These are phyloP conservation scores for Umbelopsis isabellina DNA, from an alignment of 192 early-diverging fungal species.

Conservation along the genomic window DNA sequence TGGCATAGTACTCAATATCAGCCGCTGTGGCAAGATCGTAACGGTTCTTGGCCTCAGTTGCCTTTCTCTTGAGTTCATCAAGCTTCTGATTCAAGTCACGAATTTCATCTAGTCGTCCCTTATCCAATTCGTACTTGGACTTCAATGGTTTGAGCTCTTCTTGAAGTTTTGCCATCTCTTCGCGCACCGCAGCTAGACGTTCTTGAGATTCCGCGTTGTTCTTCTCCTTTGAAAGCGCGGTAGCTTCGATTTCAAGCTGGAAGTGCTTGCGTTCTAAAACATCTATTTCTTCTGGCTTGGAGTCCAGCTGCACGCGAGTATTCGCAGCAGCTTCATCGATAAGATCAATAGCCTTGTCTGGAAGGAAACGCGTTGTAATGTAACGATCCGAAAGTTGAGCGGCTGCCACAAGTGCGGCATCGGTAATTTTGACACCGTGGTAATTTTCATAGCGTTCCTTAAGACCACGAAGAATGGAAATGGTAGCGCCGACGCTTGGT, in stretches of 20 bases:
- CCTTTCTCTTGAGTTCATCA: constrained; percentile 85
- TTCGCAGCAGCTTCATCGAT: constrained; percentile 96
- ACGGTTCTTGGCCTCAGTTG: constrained; percentile 80
- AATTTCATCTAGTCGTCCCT: constrained; percentile 87
- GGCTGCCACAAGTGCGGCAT: constrained; percentile 72
- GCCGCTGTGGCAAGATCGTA: constrained; percentile 88
- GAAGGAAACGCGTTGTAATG: constrained; percentile 70
- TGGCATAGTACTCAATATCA: constrained; percentile 91
- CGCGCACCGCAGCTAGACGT: constrained; percentile 76
- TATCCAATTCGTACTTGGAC: constrained; percentile 82
- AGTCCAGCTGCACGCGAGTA: constrained; percentile 94
- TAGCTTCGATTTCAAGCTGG: constrained; percentile 96
- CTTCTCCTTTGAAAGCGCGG: constrained; percentile 93
- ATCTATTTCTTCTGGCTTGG: constrained; percentile 96
- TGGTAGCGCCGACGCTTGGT: constrained; percentile 69
- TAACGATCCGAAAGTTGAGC: constrained; percentile 77
- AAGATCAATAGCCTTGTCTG: constrained; percentile 82
- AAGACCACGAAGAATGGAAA: constrained; percentile 77
- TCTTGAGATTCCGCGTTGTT: constrained; percentile 81
- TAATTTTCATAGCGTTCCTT: constrained; percentile 80
- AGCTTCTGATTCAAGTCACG: constrained; percentile 85
- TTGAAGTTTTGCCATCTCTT: constrained; percentile 80
- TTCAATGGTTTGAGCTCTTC: constrained; percentile 92
- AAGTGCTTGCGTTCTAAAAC: constrained; percentile 89
- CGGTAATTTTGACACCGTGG: constrained; percentile 78